Conservation (phyloP, 1,284 basidiomycete genomes). For the Ganoderma lingzhi region DNA sequence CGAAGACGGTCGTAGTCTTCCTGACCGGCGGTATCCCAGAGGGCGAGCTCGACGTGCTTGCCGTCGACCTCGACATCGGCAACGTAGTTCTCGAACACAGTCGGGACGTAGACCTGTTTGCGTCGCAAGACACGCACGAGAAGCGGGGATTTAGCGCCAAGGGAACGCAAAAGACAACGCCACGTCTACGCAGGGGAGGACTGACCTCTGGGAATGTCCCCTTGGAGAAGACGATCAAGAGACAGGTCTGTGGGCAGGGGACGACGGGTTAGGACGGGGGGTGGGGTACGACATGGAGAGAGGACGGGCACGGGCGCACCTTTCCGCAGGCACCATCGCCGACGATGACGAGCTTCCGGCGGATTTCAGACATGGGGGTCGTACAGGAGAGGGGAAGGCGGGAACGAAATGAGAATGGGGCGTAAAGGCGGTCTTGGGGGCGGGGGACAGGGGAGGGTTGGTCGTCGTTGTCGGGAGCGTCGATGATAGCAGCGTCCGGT, state of each 20-base stretch:
- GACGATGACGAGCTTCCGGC: slow-evolving; percentile 64
- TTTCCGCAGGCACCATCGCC: slow-evolving; percentile 71
- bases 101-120: slow-evolving; percentile 69
- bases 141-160: slow-evolving; percentile 28
- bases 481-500: slow-evolving; percentile 40
- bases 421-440: slow-evolving; percentile 25
- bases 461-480: slow-evolving; percentile 34
- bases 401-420: slow-evolving; percentile 14
- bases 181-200: slow-evolving; percentile 20
- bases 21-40: slow-evolving; percentile 72
- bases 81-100: slow-evolving; percentile 80
- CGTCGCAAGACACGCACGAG: no score
- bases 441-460: slow-evolving; percentile 31
- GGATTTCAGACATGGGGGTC: slow-evolving; percentile 53
- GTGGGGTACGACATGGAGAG: slow-evolving; percentile 25
- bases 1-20: slow-evolving; percentile 66
- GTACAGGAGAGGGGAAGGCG: slow-evolving; percentile 16
- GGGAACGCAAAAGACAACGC: slow-evolving; percentile 28
- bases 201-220: slow-evolving; percentile 80
- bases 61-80: slow-evolving; percentile 80
- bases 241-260: slow-evolving; percentile 53
- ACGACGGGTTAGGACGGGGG: slow-evolving; percentile 32
- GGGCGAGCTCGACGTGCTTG: slow-evolving; percentile 79
- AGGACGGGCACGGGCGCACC: slow-evolving; percentile 35
- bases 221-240: slow-evolving; percentile 73